Percentiles rank a stretch among this genome's conserved stretches.
These are phyloP conservation scores for Chalciporus chontae DNA, from an alignment of 768 basidiomycete species.

Conservation along the genomic window DNA sequence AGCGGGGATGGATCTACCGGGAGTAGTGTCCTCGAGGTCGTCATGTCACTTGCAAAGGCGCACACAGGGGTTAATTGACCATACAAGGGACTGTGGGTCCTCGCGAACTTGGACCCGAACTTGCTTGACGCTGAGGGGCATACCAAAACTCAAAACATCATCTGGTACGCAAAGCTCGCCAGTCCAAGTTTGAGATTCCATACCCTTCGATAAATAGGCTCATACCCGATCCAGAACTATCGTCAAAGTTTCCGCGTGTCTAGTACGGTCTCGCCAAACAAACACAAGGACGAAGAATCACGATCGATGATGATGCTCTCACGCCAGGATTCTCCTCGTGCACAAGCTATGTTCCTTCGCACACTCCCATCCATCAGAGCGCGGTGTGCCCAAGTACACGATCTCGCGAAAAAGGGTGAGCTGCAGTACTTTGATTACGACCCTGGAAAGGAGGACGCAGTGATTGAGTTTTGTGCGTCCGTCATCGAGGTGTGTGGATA, in stretches of 20 bases:
- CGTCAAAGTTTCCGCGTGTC: constrained; percentile 2
- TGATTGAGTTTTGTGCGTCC: constrained; percentile 67
- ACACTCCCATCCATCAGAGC: constrained; percentile 89
- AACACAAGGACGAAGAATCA: not conserved
- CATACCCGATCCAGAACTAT: not conserved
- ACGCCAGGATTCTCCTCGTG: constrained; percentile 11
- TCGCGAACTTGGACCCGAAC: not conserved
- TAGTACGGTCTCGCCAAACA: not conserved
- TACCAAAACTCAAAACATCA: not conserved
- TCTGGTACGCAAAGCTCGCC: not conserved
- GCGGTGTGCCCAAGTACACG: constrained; percentile 73
- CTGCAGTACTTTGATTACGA: constrained; percentile 87
- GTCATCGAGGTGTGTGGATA: constrained; percentile 69
- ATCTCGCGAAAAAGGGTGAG: constrained; percentile 69
- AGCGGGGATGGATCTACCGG: too few species aligned
- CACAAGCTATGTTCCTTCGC: constrained; percentile 62
- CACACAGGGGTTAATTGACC: not conserved
- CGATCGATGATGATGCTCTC: constrained; percentile 6
- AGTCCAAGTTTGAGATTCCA: not conserved
- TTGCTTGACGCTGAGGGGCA: not conserved
- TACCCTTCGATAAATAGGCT: not conserved
- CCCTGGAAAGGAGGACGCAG: constrained; percentile 66
- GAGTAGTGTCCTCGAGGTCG: too few species aligned
- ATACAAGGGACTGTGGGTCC: not conserved
- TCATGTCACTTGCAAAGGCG: too few species aligned